These are phyloP conservation scores for Fomitopsis pulvina DNA, from an alignment of 768 basidiomycete genomes.

Conservation along the genomic window DNA sequence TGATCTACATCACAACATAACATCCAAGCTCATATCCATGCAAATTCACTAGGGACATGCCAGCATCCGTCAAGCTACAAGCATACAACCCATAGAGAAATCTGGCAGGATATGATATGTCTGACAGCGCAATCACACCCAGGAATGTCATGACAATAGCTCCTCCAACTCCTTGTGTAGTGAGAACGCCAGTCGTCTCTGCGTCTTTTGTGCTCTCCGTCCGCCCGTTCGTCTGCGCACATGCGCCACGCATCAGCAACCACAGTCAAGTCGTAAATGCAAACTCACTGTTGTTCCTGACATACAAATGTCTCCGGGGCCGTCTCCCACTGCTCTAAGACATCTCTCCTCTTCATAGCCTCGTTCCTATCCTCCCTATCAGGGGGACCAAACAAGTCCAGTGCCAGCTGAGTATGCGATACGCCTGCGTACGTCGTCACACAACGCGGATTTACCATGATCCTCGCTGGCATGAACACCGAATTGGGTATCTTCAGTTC, in stretches of 20 bases:
- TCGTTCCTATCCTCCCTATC: slow-evolving; percentile 34
- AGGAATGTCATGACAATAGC: neutral
- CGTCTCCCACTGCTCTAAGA: slow-evolving; percentile 91
- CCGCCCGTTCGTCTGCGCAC: slow-evolving; percentile 71
- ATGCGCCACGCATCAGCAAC: neutral
- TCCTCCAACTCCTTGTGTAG: slow-evolving; percentile 63
- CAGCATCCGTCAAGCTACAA: too few relatives aligned
- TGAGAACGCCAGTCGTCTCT: slow-evolving; percentile 76
- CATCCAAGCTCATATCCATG: too few relatives aligned
- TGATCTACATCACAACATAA: too few relatives aligned
- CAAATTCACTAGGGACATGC: too few relatives aligned
- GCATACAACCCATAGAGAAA: too few relatives aligned
- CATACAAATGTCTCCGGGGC: slow-evolving; percentile 98
- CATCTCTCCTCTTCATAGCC: slow-evolving; percentile 58
- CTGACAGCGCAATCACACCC: neutral
- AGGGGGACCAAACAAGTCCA: slow-evolving; percentile 78
- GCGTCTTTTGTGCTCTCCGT: slow-evolving; percentile 84
- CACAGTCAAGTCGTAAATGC: neutral
- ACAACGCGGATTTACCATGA: slow-evolving; percentile 93
- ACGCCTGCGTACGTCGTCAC: slow-evolving; percentile 98
- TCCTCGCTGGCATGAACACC: slow-evolving; percentile 81
- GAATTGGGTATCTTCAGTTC: slow-evolving; percentile 76
- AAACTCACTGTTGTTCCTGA: slow-evolving; percentile 79
- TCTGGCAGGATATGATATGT: neutral
- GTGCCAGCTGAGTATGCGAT: slow-evolving; percentile 90